phyloP scores from a whole-genome alignment of 148 eudicot genomes.

The Diospyros lotus region DNA sequence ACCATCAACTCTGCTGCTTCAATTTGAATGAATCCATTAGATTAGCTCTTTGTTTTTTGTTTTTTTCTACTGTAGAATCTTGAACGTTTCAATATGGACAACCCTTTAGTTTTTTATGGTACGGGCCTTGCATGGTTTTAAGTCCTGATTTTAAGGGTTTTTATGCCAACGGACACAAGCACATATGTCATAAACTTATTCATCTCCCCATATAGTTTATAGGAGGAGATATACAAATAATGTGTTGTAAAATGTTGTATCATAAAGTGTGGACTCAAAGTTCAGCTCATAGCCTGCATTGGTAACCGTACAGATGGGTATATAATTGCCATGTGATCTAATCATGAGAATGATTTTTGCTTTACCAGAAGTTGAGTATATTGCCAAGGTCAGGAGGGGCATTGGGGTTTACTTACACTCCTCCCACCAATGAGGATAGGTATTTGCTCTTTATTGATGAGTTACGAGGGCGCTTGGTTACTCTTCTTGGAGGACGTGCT shows the following conservation, averaged over 20 bases:
- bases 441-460: conserved; percentile 89
- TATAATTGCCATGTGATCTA: not conserved
- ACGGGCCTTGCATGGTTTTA: no score
- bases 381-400: conserved; percentile 96
- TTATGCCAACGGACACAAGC: no score
- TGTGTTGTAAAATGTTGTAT: no score
- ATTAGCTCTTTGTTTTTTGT: not conserved
- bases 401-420: conserved; percentile 87
- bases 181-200: no score
- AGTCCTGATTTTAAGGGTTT: no score
- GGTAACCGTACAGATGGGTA: conserved; percentile 1
- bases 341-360: conserved; percentile 7
- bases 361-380: conserved; percentile 83
- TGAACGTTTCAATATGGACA: not conserved
- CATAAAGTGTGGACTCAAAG: not conserved
- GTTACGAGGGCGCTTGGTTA: conserved; percentile 87
- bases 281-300: conserved; percentile 3
- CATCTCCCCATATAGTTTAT: no score
- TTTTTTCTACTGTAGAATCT: not conserved
- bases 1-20: not conserved
- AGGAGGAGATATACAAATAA: no score
- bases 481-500: conserved; percentile 98
- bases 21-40: not conserved
- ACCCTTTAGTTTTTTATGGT: no score
- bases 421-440: conserved; percentile 89